These are phyloP conservation scores for Huiozyma sinensis DNA, from an alignment of 805 yeast genomes.

Conservation along the genomic window DNA sequence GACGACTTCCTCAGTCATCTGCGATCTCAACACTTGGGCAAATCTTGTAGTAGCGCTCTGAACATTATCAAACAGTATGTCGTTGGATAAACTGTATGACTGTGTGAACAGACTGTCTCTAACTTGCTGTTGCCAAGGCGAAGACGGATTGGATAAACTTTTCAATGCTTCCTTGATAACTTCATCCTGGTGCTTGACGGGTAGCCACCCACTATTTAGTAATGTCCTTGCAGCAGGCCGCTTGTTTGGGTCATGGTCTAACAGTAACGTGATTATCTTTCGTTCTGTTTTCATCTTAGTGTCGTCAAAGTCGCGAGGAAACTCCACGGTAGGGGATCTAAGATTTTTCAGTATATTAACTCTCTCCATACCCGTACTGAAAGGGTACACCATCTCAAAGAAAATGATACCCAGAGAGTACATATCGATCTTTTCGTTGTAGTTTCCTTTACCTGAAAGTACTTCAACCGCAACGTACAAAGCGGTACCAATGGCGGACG, in stretches of 20 bases:
- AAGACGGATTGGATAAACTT: slow-evolving; percentile 77
- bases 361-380: slow-evolving; percentile 92
- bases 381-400: slow-evolving; percentile 83
- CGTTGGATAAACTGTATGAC: slow-evolving; percentile 76
- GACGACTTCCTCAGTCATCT: slow-evolving; percentile 50
- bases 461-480: slow-evolving; percentile 89
- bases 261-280: slow-evolving; percentile 51
- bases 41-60: slow-evolving; percentile 25
- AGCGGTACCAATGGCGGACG: slow-evolving; percentile 90
- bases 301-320: slow-evolving; percentile 59
- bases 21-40: slow-evolving; percentile 48
- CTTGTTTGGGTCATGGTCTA: slow-evolving; percentile 67
- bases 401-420: slow-evolving; percentile 90
- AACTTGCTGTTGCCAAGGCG: slow-evolving; percentile 92
- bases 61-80: slow-evolving; percentile 62
- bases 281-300: slow-evolving; percentile 47
- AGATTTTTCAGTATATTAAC: slow-evolving; percentile 58
- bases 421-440: slow-evolving; percentile 91
- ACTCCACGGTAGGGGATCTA: slow-evolving; percentile 46
- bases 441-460: slow-evolving; percentile 56
- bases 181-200: slow-evolving; percentile 84
- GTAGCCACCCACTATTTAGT: slow-evolving; percentile 71
- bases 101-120: slow-evolving; percentile 77
- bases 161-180: slow-evolving; percentile 79
- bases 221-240: slow-evolving; percentile 75